A percentile compares a stretch with the other conserved stretches of the same genome.
These are phyloP conservation scores for Xanthoceras sorbifolium DNA, from an alignment of 345 rosid species.

Conservation along the genomic window DNA sequence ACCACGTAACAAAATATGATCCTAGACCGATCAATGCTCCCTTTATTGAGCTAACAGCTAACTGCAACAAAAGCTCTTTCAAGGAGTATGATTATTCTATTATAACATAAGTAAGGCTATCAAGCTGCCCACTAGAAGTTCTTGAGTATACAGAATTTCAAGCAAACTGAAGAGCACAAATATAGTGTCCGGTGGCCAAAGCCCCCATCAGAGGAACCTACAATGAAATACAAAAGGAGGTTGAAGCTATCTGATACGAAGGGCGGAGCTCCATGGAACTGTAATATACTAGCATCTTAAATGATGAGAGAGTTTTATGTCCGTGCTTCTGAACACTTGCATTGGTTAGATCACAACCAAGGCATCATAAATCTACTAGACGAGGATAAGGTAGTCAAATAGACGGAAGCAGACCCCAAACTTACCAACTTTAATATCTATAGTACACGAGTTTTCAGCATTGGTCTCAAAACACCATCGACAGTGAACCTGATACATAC, in stretches of 20 bases:
- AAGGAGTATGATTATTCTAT: background rate
- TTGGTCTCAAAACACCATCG: constrained; percentile 71
- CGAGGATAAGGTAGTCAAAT: background rate
- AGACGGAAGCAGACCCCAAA: constrained; percentile 12
- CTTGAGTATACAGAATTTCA: background rate
- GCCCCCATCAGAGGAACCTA: background rate
- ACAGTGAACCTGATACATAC: constrained; percentile 73
- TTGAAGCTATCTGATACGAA: background rate
- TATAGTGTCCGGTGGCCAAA: background rate
- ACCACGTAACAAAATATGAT: background rate
- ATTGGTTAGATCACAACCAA: background rate
- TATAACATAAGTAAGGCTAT: background rate
- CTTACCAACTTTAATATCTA: constrained; percentile 88
- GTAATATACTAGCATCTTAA: background rate
- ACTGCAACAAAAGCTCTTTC: background rate
- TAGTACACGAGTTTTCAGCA: constrained; percentile 55
- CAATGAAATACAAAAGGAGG: background rate
- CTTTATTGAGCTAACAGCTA: too few relatives aligned
- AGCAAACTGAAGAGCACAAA: background rate
- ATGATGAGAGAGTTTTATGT: background rate
- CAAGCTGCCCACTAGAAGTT: background rate
- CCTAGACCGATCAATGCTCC: background rate
- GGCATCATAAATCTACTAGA: background rate
- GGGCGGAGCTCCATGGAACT: background rate
- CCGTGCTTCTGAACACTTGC: background rate